Percentiles rank a stretch among this genome's conserved stretches.
These are phyloP conservation scores for Collybia sp. DNA, from an alignment of 768 basidiomycete genomes.

Conservation along the genomic window DNA sequence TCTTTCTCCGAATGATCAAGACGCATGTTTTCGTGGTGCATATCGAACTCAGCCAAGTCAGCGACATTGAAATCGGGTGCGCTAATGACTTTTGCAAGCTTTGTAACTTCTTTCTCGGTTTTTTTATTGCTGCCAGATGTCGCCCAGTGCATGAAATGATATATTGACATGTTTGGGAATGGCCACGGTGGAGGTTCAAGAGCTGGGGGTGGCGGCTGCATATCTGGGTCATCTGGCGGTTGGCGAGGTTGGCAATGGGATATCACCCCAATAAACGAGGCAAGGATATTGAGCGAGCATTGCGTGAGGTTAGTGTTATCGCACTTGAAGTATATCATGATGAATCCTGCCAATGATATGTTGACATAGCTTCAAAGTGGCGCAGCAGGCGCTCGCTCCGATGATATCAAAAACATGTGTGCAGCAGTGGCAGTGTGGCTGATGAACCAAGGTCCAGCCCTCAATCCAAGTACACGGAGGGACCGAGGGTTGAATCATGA, in stretches of 20 bases:
- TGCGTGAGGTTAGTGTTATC: not conserved
- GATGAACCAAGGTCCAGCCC: not conserved
- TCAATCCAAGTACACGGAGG: not conserved
- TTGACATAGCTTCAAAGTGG: constrained; percentile 1
- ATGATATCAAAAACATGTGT: not conserved
- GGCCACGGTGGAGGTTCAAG: not conserved
- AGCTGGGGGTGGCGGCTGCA: not conserved
- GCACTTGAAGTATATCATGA: constrained; percentile 1
- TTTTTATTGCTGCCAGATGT: constrained; percentile 8
- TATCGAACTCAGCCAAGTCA: constrained; percentile 8
- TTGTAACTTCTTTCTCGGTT: constrained; percentile 8
- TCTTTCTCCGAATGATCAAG: constrained; percentile 6
- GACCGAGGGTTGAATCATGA: constrained; percentile 12
- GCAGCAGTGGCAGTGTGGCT: not conserved
- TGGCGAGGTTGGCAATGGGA: not conserved
- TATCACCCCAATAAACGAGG: too few species aligned
- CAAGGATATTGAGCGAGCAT: too few species aligned
- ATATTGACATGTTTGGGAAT: not conserved
- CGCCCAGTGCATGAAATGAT: not conserved
- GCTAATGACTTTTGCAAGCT: constrained; percentile 8
- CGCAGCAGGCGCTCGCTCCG: not conserved
- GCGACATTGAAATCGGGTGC: constrained; percentile 8
- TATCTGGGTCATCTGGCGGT: not conserved
- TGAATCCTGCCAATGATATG: not conserved
- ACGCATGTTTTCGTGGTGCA: constrained; percentile 11